These are phyloP conservation scores for Eucalyptus erythrocorys DNA, from an alignment of 345 rosid species.

Conservation along the genomic window DNA sequence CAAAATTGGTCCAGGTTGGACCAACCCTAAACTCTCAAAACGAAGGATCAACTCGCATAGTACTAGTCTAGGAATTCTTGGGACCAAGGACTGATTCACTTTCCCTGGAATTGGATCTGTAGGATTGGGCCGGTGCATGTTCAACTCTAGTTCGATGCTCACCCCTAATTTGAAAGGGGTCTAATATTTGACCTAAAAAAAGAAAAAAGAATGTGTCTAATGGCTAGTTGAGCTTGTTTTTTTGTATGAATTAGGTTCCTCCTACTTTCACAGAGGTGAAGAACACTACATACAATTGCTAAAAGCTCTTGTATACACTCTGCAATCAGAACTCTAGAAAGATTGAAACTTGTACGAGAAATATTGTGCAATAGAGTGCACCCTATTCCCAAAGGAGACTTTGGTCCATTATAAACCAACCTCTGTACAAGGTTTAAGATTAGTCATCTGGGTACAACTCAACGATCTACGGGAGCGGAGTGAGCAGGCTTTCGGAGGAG, in stretches of 20 bases:
- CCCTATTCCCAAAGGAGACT: neutral
- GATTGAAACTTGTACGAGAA: neutral
- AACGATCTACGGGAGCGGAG: neutral
- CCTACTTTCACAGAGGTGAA: neutral
- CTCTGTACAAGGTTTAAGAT: neutral
- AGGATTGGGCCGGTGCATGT: slow-evolving; percentile 29
- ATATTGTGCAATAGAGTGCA: neutral
- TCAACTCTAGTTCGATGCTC: neutral
- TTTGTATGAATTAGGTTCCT: neutral
- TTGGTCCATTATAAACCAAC: neutral
- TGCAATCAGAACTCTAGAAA: neutral
- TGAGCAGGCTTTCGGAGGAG: neutral
- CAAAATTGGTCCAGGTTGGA: fast-evolving
- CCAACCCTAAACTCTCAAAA: neutral
- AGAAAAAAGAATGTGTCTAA: neutral
- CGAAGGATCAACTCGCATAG: fast-evolving
- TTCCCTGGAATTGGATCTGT: too few relatives aligned
- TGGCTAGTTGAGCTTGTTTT: neutral
- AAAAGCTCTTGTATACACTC: neutral
- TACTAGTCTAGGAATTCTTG: fast-evolving
- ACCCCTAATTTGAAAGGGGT: neutral
- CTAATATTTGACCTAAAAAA: too few relatives aligned
- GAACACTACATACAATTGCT: neutral
- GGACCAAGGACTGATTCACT: neutral
- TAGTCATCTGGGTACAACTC: neutral